Conservation (phyloP, 148 eudicot genomes). For the Talinum fruticosum region DNA sequence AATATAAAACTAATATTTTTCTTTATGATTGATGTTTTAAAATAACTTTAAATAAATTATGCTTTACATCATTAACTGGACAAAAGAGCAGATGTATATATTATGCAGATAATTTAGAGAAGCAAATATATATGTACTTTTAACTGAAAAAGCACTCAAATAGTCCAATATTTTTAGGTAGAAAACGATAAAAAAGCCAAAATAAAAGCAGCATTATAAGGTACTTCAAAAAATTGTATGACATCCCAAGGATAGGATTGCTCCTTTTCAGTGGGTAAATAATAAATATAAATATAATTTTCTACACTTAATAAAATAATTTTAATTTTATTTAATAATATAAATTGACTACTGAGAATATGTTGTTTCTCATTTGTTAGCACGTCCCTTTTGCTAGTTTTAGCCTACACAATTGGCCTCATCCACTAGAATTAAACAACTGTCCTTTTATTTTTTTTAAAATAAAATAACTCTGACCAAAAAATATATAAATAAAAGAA, state of each 20-base stretch:
- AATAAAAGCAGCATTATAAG: neutral
- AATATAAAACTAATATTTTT: neutral
- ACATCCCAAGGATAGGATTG: conserved; percentile 21
- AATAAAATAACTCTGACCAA: neutral
- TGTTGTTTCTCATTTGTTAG: conserved; percentile 53
- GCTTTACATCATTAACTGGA: neutral
- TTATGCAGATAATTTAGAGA: neutral
- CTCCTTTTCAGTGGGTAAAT: conserved; percentile 11
- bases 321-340: conserved; percentile 10
- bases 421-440: conserved; percentile 31
- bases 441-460: neutral
- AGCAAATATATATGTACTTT: neutral
- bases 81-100: neutral
- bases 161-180: neutral
- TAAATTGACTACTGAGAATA: conserved; percentile 9
- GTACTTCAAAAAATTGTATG: conserved; percentile 8
- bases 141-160: no score
- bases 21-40: neutral
- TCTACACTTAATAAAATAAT: no score
- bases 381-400: conserved; percentile 55
- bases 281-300: neutral
- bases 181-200: conserved; percentile 18
- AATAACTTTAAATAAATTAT: neutral
- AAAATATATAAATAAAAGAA: neutral
- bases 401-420: conserved; percentile 37